phyloP scores from a whole-genome alignment of 2,329 filamentous ascomycete species.

The Zymoseptoria pseudotritici region DNA sequence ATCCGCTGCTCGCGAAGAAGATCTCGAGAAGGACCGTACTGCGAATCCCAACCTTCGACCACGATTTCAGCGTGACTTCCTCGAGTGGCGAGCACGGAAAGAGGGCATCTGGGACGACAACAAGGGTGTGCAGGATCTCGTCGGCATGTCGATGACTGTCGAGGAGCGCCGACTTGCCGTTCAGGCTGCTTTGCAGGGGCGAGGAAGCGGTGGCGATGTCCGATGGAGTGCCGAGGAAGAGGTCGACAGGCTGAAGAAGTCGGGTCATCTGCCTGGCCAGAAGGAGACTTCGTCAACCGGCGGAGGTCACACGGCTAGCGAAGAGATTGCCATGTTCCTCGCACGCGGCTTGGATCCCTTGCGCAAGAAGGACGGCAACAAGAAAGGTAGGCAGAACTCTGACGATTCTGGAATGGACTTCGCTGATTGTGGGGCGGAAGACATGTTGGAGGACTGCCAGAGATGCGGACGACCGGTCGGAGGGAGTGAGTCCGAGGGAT shows the following conservation, averaged over 20 bases:
- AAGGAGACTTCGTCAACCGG: background rate
- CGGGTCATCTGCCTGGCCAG: background rate
- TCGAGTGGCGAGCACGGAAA: background rate
- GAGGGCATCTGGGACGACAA: background rate
- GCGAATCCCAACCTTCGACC: background rate
- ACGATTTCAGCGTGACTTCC: background rate
- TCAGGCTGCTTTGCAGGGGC: background rate
- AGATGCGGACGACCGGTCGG: constrained; percentile 7
- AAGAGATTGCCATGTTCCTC: constrained; percentile 10
- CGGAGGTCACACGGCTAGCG: constrained; percentile 2
- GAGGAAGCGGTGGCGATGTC: background rate
- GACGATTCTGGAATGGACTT: constrained; percentile 13
- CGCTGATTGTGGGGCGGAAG: constrained; percentile 14
- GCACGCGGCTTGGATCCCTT: constrained; percentile 10
- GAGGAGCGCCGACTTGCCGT: background rate
- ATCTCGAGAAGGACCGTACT: background rate
- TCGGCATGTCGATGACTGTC: background rate
- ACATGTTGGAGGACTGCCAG: constrained; percentile 9
- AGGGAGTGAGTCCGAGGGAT: constrained; percentile 1
- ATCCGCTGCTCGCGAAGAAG: constrained; percentile 1
- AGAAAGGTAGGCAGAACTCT: constrained; percentile 2
- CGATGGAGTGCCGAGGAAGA: background rate
- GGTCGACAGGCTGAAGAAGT: background rate
- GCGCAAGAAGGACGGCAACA: background rate
- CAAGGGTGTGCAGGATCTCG: background rate